Percentiles rank a stretch among this genome's conserved stretches.
phyloP scores from a whole-genome alignment of 163 green algal species.

The Scenedesmus sp. region DNA sequence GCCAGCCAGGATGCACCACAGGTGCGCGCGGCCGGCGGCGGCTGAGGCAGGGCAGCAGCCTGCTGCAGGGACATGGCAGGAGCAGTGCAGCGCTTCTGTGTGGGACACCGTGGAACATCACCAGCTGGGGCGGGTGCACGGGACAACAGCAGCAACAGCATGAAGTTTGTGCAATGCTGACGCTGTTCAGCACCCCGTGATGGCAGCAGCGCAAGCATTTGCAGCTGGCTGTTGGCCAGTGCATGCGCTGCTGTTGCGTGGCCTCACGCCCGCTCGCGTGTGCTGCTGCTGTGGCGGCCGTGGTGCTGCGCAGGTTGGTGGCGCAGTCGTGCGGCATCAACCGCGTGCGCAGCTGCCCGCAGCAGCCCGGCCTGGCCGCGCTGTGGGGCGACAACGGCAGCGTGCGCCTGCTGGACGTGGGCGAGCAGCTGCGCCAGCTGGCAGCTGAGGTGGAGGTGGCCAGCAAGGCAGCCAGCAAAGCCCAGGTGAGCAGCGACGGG shows the following conservation, averaged over 20 bases:
- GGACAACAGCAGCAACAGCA: background rate
- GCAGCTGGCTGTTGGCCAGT: background rate
- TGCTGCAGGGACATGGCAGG: too few species aligned
- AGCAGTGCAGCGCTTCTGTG: background rate
- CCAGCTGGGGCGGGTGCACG: background rate
- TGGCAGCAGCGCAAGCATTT: too few species aligned
- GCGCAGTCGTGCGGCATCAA: conserved; percentile 91
- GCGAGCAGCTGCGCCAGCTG: conserved; percentile 75
- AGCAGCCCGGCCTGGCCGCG: conserved; percentile 89
- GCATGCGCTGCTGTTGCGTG: background rate
- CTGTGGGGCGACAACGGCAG: conserved; percentile 91
- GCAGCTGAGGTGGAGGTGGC: conserved; percentile 64
- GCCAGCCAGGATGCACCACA: conserved; percentile 63
- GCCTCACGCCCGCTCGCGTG: background rate
- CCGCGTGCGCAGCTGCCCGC: conserved; percentile 89
- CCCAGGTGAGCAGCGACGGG: background rate
- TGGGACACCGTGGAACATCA: background rate
- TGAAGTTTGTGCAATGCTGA: too few species aligned
- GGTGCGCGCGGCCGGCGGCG: background rate
- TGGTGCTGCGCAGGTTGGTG: conserved; percentile 61
- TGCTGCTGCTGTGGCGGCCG: background rate
- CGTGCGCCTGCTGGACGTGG: conserved; percentile 82
- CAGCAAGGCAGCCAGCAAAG: conserved; percentile 34
- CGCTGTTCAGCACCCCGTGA: background rate
- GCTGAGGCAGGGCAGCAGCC: too few species aligned